These are phyloP conservation scores for Mallotus nudiflorus DNA, from an alignment of 345 rosid species.

Conservation along the genomic window DNA sequence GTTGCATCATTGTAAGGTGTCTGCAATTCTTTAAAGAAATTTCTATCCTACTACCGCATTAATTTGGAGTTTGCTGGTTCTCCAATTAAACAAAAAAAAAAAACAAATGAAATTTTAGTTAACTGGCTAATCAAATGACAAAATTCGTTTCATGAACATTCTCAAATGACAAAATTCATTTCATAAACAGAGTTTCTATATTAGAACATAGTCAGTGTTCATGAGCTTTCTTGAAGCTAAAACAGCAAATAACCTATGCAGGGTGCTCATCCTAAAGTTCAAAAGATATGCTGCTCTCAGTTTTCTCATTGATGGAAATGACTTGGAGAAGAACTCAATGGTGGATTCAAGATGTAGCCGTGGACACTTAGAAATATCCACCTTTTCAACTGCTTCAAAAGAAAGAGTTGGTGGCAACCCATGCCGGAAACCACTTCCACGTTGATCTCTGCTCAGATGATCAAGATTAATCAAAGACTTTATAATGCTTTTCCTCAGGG, in stretches of 20 bases:
- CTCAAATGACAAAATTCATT: too few species aligned
- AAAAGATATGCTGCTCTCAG: conserved; percentile 71
- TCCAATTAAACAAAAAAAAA: too few species aligned
- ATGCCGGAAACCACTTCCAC: conserved; percentile 21
- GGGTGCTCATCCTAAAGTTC: conserved; percentile 45
- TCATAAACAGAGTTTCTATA: too few species aligned
- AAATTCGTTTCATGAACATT: too few species aligned
- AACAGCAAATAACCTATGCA: conserved; percentile 43
- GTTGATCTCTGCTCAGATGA: conserved; percentile 27
- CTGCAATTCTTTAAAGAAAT: too few species aligned
- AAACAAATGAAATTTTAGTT: too few species aligned
- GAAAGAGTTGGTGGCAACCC: conserved; percentile 34
- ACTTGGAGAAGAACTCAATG: conserved; percentile 53
- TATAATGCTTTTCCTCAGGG: conserved; percentile 31
- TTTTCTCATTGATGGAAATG: conserved; percentile 67
- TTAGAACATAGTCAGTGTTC: too few species aligned
- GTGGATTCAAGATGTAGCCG: conserved; percentile 52
- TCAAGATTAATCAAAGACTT: conserved; percentile 32
- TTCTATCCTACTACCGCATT: too few species aligned
- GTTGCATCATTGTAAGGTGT: too few species aligned
- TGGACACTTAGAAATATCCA: conserved; percentile 69
- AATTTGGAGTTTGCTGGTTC: too few species aligned
- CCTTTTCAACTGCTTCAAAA: conserved; percentile 55
- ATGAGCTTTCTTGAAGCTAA: too few species aligned
- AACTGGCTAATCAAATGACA: too few species aligned